phyloP scores from a whole-genome alignment of 2,329 filamentous ascomycete genomes.

The Emmonsiellopsis sp. region DNA sequence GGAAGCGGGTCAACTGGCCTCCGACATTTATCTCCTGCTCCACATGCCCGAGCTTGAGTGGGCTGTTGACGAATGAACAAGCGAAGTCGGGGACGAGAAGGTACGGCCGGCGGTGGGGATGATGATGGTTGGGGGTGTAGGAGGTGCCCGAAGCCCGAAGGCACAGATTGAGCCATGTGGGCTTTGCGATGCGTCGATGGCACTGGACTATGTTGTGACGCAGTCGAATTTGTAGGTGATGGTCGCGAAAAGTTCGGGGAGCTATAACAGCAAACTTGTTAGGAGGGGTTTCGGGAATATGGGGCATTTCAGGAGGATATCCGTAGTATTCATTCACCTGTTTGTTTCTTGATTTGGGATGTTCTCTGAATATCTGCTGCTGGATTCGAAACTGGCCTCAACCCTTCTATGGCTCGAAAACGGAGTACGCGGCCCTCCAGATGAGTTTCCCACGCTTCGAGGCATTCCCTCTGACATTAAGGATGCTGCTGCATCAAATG shows the following conservation, averaged over 20 bases:
- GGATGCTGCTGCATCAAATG: not conserved
- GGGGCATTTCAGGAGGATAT: not conserved
- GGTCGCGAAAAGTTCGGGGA: not conserved
- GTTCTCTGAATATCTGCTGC: not conserved
- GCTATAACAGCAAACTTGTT: not conserved
- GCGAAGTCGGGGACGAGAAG: constrained; percentile 23
- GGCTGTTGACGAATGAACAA: constrained; percentile 39
- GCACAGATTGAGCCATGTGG: constrained; percentile 16
- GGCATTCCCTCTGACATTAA: not conserved
- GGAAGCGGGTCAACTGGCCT: constrained; percentile 39
- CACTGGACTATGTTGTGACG: constrained; percentile 10
- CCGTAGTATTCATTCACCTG: not conserved
- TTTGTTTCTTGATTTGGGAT: not conserved
- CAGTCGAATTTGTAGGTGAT: not conserved
- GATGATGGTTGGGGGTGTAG: constrained; percentile 23
- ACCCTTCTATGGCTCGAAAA: not conserved
- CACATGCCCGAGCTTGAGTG: constrained; percentile 36
- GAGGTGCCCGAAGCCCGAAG: constrained; percentile 28
- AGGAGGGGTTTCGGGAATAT: not conserved
- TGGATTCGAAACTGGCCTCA: not conserved
- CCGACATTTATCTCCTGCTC: constrained; percentile 37
- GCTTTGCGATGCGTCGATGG: constrained; percentile 8
- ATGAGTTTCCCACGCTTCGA: not conserved
- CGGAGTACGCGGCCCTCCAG: not conserved
- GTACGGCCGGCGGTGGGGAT: constrained; percentile 17